Conservation (phyloP, 768 basidiomycete species). For the Trametes coccinea region DNA sequence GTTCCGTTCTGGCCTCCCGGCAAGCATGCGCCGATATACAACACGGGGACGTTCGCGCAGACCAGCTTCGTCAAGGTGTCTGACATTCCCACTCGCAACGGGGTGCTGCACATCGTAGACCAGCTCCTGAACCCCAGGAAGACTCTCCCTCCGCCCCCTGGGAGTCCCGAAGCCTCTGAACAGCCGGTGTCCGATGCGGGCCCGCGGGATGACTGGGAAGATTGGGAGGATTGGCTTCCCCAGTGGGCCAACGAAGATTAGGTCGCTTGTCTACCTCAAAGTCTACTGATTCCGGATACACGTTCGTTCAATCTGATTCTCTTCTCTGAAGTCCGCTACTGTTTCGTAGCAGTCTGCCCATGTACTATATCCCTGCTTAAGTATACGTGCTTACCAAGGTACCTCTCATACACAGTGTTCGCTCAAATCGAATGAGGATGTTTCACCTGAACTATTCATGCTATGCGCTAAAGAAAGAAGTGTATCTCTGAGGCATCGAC, state of each 20-base stretch:
- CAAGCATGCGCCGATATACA: constrained; percentile 32
- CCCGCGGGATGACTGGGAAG: constrained; percentile 40
- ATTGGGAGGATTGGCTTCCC: constrained; percentile 50
- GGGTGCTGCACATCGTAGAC: constrained; percentile 53
- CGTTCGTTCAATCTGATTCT: neutral
- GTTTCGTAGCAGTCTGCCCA: too few relatives aligned
- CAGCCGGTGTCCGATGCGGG: neutral
- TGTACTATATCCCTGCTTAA: too few relatives aligned
- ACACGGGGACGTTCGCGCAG: constrained; percentile 45
- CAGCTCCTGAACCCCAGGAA: constrained; percentile 41
- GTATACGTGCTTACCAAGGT: too few relatives aligned
- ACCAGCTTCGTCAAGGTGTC: constrained; percentile 38
- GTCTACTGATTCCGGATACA: too few relatives aligned
- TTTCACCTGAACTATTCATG: too few relatives aligned
- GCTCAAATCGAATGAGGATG: too few relatives aligned
- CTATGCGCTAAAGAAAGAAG: too few relatives aligned
- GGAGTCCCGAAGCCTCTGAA: too few relatives aligned
- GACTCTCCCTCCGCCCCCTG: neutral
- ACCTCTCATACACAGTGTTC: too few relatives aligned
- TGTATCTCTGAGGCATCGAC: too few relatives aligned
- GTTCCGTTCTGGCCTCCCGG: constrained; percentile 33
- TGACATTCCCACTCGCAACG: constrained; percentile 57
- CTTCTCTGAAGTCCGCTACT: too few relatives aligned
- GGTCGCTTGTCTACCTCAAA: neutral
- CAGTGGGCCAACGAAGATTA: constrained; percentile 44